phyloP scores from a whole-genome alignment of 345 rosid species.

The Gossypium ekmanianum region DNA sequence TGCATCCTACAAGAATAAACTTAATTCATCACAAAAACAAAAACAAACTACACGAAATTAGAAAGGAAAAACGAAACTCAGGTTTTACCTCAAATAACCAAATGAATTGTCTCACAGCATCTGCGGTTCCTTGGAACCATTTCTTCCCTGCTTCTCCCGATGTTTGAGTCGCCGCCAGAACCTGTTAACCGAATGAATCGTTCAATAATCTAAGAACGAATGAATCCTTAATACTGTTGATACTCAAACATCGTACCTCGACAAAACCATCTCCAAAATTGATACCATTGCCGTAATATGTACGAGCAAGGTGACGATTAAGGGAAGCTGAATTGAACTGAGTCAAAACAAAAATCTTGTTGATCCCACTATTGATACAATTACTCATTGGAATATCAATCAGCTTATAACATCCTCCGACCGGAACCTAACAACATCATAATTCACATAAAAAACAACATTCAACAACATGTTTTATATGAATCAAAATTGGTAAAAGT shows the following conservation, averaged over 20 bases:
- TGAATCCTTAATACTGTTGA: neutral
- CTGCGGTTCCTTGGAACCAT: constrained; percentile 99
- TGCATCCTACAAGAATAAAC: constrained; percentile 56
- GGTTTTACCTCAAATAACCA: constrained; percentile 90
- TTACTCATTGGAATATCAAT: constrained; percentile 98
- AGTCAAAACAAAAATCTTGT: constrained; percentile 89
- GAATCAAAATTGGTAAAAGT: too few relatives aligned
- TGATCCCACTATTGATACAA: constrained; percentile 87
- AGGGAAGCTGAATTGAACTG: constrained; percentile 97
- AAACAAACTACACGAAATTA: neutral
- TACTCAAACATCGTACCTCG: constrained; percentile 49
- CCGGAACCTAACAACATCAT: constrained; percentile 64
- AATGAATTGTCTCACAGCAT: constrained; percentile 89
- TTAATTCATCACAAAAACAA: constrained; percentile 13
- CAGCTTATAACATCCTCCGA: constrained; percentile 92
- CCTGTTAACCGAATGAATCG: constrained; percentile 37
- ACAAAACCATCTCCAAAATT: constrained; percentile 96
- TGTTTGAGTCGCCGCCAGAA: constrained; percentile 96
- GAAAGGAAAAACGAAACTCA: neutral
- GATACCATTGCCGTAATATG: constrained; percentile 85
- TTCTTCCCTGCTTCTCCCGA: constrained; percentile 82
- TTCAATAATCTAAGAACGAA: constrained; percentile 1
- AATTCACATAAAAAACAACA: neutral
- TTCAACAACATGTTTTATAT: too few relatives aligned
- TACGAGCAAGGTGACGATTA: constrained; percentile 83